Evolutionary conservation across 2,329 filamentous ascomycete species (phyloP).

Genomic region (Fusarium burgessii): DNA sequence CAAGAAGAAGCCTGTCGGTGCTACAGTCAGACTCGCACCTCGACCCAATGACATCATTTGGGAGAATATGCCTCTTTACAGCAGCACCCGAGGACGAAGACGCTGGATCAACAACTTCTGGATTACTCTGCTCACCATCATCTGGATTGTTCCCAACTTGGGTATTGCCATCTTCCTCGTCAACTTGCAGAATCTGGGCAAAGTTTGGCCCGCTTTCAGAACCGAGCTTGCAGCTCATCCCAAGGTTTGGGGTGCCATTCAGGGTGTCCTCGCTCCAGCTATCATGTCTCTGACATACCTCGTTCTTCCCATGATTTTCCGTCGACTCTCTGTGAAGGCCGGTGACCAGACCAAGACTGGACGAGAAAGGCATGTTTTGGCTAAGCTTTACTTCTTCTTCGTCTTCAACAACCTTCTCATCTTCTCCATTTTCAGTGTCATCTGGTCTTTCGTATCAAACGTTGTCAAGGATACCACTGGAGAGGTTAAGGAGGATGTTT

Average conservation of each 20-base stretch:
- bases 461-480: slow-evolving; percentile 69
- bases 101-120: slow-evolving; percentile 85
- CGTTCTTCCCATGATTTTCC: slow-evolving; percentile 89
- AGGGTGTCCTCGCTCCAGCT: slow-evolving; percentile 91
- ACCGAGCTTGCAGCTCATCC: slow-evolving; percentile 71
- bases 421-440: slow-evolving; percentile 89
- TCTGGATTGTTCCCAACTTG: slow-evolving; percentile 94
- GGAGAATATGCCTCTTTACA: slow-evolving; percentile 86
- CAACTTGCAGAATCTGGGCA: slow-evolving; percentile 83
- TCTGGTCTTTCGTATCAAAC: slow-evolving; percentile 78
- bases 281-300: slow-evolving; percentile 90
- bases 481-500: slow-evolving; percentile 67
- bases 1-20: slow-evolving; percentile 83
- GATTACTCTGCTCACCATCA: slow-evolving; percentile 81
- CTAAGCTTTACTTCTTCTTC: slow-evolving; percentile 94
- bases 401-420: slow-evolving; percentile 96
- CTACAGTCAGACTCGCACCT: slow-evolving; percentile 82
- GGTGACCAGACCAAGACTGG: slow-evolving; percentile 94
- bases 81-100: slow-evolving; percentile 76
- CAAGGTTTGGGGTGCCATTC: slow-evolving; percentile 84
- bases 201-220: slow-evolving; percentile 82
- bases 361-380: slow-evolving; percentile 89
- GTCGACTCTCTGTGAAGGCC: slow-evolving; percentile 82
- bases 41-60: slow-evolving; percentile 94
- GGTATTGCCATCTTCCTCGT: slow-evolving; percentile 94